Percentiles rank a stretch among this genome's conserved stretches.
Conservation (phyloP, 805 yeast species). For the Priceomyces fermenticarens region DNA sequence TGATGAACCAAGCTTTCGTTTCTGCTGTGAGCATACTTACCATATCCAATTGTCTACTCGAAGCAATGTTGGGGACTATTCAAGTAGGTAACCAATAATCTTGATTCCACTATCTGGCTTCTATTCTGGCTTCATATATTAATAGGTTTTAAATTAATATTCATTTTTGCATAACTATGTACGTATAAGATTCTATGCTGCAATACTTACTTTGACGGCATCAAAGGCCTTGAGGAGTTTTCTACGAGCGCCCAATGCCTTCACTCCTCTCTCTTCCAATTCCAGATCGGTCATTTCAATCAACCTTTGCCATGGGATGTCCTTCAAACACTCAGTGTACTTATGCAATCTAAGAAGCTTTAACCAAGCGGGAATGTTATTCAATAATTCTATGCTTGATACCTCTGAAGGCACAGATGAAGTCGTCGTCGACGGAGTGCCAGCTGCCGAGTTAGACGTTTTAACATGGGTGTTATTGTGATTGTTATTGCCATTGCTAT, state of each 20-base stretch:
- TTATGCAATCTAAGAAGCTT: constrained; percentile 87
- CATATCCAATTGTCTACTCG: too few species aligned
- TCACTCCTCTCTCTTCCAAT: constrained; percentile 77
- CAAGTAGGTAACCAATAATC: too few species aligned
- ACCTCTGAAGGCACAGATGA: constrained; percentile 43
- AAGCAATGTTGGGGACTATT: too few species aligned
- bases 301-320: constrained; percentile 75
- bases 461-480: constrained; percentile 3
- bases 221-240: constrained; percentile 90
- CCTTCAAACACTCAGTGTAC: constrained; percentile 80
- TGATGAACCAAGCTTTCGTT: too few species aligned
- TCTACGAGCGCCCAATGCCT: constrained; percentile 93
- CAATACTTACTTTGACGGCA: constrained; percentile 50
- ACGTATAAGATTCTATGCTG: constrained; percentile 1
- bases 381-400: constrained; percentile 46
- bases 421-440: constrained; percentile 11
- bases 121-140: neutral
- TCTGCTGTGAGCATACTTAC: too few species aligned
- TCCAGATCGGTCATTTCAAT: constrained; percentile 66
- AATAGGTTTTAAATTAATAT: neutral
- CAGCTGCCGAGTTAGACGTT: constrained; percentile 4
- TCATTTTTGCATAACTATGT: too few species aligned
- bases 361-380: constrained; percentile 89
- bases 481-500: constrained; percentile 8
- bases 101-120: neutral